phyloP scores from a whole-genome alignment of 1,284 basidiomycete genomes.

The Salmacisia buchloeana region DNA sequence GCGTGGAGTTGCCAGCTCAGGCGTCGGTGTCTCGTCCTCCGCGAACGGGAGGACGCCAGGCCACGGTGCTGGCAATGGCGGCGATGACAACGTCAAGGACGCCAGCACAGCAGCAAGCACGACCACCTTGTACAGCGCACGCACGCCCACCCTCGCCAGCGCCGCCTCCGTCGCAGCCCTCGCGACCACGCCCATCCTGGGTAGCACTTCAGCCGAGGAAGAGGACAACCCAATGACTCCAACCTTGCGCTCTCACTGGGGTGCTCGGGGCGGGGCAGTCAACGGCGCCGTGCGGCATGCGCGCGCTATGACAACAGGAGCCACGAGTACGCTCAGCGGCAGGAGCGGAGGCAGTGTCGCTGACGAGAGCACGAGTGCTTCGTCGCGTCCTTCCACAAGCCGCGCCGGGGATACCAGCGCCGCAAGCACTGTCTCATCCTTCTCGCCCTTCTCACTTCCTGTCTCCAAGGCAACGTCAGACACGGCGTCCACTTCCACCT shows the following conservation, averaged over 20 bases:
- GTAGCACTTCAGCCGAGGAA: neutral
- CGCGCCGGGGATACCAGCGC: too few species aligned
- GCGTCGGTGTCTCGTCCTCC: too few species aligned
- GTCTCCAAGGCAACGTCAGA: too few species aligned
- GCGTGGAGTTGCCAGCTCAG: neutral
- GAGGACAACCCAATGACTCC: constrained; percentile 2
- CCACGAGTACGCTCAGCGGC: neutral
- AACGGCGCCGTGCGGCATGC: neutral
- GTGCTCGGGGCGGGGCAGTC: neutral
- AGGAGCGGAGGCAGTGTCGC: too few species aligned
- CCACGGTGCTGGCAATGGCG: neutral
- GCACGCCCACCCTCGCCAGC: neutral
- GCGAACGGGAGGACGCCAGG: neutral
- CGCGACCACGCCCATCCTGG: too few species aligned
- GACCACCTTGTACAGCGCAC: neutral
- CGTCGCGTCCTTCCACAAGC: too few species aligned
- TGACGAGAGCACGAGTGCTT: too few species aligned
- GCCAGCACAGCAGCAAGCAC: neutral
- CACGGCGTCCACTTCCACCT: too few species aligned
- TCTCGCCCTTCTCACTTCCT: too few species aligned
- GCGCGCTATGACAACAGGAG: neutral
- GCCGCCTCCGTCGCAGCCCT: too few species aligned
- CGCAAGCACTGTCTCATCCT: too few species aligned
- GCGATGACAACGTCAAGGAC: neutral
- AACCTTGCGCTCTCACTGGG: neutral